Evolutionary conservation across 331 rosid species (phyloP).

Genomic region (Quercus lobata): DNA sequence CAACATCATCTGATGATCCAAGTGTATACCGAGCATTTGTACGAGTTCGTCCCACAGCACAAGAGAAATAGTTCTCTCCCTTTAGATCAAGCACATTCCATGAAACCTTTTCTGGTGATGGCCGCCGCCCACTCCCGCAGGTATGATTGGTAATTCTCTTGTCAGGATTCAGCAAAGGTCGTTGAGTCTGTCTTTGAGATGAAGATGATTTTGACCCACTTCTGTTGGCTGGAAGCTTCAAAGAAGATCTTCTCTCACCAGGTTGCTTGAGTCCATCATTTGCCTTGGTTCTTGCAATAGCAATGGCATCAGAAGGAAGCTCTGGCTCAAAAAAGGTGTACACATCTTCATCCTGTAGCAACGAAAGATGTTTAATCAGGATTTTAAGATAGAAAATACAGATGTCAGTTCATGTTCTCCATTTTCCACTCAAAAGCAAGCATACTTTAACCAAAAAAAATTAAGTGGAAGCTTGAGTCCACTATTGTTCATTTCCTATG

Average conservation of each 20-base stretch:
- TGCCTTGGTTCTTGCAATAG: conserved; percentile 48
- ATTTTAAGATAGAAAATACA: background rate
- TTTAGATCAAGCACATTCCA: conserved; percentile 95
- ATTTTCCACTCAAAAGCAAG: background rate
- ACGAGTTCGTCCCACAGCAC: conserved; percentile 70
- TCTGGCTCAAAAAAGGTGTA: conserved; percentile 94
- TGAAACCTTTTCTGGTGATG: conserved; percentile 62
- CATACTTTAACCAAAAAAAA: background rate
- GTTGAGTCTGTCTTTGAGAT: conserved; percentile 44
- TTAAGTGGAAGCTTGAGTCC: background rate
- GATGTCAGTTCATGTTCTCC: background rate
- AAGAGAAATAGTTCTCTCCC: conserved; percentile 90
- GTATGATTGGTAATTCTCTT: conserved; percentile 46
- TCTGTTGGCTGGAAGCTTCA: conserved; percentile 43
- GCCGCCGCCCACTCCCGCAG: conserved; percentile 30
- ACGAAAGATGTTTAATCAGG: background rate
- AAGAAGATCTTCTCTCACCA: conserved; percentile 50
- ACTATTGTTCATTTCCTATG: background rate
- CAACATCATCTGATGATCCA: conserved; percentile 70
- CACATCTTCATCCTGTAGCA: conserved; percentile 89
- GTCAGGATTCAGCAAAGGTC: conserved; percentile 35
- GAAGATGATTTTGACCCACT: conserved; percentile 51
- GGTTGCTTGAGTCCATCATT: conserved; percentile 53
- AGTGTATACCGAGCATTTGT: conserved; percentile 72
- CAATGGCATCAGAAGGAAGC: conserved; percentile 42